These are phyloP conservation scores for Naematelia aurantialba DNA, from an alignment of 768 basidiomycete species.

Conservation along the genomic window DNA sequence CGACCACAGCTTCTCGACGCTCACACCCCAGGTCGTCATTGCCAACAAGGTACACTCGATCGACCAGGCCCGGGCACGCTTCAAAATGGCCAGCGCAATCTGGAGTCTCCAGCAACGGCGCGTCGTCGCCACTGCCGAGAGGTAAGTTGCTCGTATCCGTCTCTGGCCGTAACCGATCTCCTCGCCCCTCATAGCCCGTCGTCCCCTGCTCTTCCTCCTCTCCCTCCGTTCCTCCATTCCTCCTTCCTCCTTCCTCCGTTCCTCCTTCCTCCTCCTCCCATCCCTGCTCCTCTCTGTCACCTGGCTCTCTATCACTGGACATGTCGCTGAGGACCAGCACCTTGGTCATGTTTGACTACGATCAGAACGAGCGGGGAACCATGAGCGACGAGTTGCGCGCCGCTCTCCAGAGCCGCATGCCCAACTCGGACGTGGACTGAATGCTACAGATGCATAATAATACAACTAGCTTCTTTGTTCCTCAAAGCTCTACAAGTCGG, in stretches of 20 bases:
- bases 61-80: constrained; percentile 24
- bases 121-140: constrained; percentile 35
- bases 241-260: no score
- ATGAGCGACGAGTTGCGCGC: constrained; percentile 28
- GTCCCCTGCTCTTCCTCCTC: no score
- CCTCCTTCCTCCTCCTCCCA: no score
- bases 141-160: constrained; percentile 16
- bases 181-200: no score
- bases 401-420: not conserved
- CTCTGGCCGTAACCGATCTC: no score
- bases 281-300: no score
- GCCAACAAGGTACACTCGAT: constrained; percentile 26
- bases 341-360: constrained; percentile 44
- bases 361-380: constrained; percentile 22
- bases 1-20: not conserved
- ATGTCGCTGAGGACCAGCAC: constrained; percentile 20
- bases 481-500: no score
- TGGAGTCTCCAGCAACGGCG: constrained; percentile 32
- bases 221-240: no score
- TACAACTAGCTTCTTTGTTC: not conserved
- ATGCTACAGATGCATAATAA: not conserved
- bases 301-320: no score
- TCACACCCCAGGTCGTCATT: constrained; percentile 29
- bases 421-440: not conserved
- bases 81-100: constrained; percentile 24